A percentile compares a stretch with the other conserved stretches of the same genome.
These are phyloP conservation scores for Paramecium octaurelia DNA, from an alignment of 73 alveolate species.

Conservation along the genomic window DNA sequence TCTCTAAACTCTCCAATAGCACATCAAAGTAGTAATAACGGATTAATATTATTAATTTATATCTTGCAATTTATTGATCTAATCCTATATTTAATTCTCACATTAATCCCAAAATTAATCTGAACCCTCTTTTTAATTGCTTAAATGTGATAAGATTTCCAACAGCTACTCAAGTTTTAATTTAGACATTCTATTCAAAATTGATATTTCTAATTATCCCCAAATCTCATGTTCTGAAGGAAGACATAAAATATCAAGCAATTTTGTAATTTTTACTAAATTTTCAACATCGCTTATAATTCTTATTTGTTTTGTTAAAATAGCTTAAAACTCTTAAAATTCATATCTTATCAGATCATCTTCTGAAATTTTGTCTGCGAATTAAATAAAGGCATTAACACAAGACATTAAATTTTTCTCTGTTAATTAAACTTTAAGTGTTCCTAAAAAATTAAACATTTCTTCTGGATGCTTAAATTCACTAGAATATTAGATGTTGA, in stretches of 20 bases:
- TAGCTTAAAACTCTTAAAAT: background rate
- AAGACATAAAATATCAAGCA: background rate
- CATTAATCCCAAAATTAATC: conserved; percentile 48
- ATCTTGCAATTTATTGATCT: background rate
- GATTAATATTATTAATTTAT: background rate
- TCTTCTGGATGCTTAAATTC: conserved; percentile 46
- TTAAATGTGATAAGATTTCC: background rate
- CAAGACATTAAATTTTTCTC: conserved; percentile 14
- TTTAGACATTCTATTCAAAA: background rate
- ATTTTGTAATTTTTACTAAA: background rate
- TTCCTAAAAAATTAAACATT: background rate
- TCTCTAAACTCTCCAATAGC: conserved; percentile 42
- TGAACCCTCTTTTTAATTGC: conserved; percentile 38
- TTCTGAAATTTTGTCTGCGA: background rate
- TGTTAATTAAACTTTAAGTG: background rate
- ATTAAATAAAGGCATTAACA: background rate
- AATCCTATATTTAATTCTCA: background rate
- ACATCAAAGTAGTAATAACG: background rate
- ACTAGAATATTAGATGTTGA: background rate
- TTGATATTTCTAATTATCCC: background rate
- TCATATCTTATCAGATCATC: conserved; percentile 14
- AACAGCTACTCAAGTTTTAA: background rate
- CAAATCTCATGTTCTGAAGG: conserved; percentile 31
- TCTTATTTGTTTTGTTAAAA: background rate
- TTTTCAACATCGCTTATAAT: background rate